Conservation (phyloP, 345 rosid genomes). For the Punica granatum region DNA sequence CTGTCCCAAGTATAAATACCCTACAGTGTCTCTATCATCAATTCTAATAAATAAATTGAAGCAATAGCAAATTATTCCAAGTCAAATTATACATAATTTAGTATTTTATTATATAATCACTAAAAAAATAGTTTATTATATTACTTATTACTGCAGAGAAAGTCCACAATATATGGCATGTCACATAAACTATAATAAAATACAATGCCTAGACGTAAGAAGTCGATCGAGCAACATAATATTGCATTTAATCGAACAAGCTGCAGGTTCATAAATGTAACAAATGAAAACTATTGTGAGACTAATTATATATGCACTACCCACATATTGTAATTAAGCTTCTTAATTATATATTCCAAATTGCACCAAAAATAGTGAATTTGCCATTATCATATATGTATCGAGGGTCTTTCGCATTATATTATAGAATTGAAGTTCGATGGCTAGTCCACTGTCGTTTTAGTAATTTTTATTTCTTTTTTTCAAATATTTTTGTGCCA, state of each 20-base stretch:
- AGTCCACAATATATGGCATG: neutral
- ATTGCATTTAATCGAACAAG: neutral
- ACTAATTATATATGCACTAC: neutral
- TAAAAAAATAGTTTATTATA: no score
- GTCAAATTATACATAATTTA: neutral
- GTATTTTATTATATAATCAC: no score
- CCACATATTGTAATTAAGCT: neutral
- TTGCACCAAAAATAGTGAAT: neutral
- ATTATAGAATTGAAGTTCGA: neutral
- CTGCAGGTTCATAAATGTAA: neutral
- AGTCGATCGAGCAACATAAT: neutral
- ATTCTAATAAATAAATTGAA: no score
- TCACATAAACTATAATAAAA: neutral
- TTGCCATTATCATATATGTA: neutral
- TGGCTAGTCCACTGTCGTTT: neutral
- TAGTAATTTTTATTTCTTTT: no score
- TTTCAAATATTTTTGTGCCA: neutral
- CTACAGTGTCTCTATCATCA: no score
- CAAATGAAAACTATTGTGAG: neutral
- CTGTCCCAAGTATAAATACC: no score
- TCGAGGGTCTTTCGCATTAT: neutral
- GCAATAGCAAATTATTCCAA: no score
- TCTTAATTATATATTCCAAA: neutral
- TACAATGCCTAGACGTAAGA: neutral
- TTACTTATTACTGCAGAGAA: neutral